Evolutionary conservation across 768 basidiomycete species (phyloP), one percentile per base, ranked within the genome.

Genomic region (Suillus decipiens): DNA sequence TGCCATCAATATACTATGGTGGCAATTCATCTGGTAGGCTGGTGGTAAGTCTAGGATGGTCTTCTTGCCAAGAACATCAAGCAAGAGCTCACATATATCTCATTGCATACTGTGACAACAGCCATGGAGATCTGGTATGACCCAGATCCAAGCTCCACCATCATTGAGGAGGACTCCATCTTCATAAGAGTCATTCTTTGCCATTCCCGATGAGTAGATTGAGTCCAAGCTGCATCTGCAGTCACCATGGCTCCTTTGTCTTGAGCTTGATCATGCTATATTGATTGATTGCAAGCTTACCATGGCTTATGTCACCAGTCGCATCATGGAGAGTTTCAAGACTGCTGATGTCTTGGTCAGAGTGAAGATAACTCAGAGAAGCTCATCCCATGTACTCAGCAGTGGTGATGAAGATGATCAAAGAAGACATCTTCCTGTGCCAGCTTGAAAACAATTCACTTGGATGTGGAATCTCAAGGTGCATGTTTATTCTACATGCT

Each of bases 361-460:
- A 95, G 93, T 67, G 96, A 98, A 82, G 96, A 98, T 76, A 98
- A 97, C 77, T 93, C 96, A 2, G 93, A 96, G 77, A 98, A 98
- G 79, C 87, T 99, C 12, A 86, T 99, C 70, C 75, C 93, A 96
- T 81, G 90, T 99, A 9, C 76, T 92, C 57, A 90, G 92, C 48
- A 88, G 89, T 45, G 83, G 83, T 10, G 92, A 95, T 69, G 95
- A 96, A 75, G 90, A 94, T n/a, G 92, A 94, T 28, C 91, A 93
- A 96, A 72, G 96, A 98, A 77, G 97, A 99, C 68, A 89, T 95
- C 67, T 99, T 99, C 86, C 80, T 99, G 64, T 90, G 95, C 69
- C 93, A 95, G 75, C 83, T 99, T 64, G 96, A 99, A 80, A 93
- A 92, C 73, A 96, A 28, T 3, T 28, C 28, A 3, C 28, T 28